Percentiles rank a stretch among this genome's conserved stretches.
phyloP scores from a whole-genome alignment of 2,329 filamentous ascomycete genomes.

The Calonectria honghensis region DNA sequence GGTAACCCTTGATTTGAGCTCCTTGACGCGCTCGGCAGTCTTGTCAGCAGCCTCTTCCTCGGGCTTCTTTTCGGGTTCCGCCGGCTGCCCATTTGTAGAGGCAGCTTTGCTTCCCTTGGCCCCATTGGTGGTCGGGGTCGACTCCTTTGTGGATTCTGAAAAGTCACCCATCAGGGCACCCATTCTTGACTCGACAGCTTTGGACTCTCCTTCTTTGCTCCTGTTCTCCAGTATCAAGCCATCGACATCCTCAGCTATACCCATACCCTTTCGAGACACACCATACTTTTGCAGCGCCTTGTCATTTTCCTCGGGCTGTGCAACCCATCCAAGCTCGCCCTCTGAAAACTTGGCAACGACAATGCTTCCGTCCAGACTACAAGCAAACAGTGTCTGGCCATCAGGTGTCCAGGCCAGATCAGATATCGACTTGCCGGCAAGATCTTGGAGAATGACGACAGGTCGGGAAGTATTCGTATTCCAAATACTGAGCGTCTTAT shows the following conservation, averaged over 20 bases:
- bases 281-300: constrained; percentile 95
- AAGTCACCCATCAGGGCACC: constrained; percentile 97
- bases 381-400: constrained; percentile 89
- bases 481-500: constrained; percentile 97
- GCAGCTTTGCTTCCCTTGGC: constrained; percentile 67
- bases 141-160: constrained; percentile 73
- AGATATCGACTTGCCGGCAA: constrained; percentile 93
- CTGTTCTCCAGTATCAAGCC: constrained; percentile 90
- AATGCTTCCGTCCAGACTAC: constrained; percentile 92
- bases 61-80: constrained; percentile 60
- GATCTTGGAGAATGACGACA: constrained; percentile 90
- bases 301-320: constrained; percentile 90
- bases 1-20: constrained; percentile 92
- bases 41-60: constrained; percentile 73
- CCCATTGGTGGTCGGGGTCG: constrained; percentile 69
- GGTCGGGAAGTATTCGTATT: constrained; percentile 96
- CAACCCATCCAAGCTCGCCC: constrained; percentile 93
- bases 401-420: constrained; percentile 96
- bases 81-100: constrained; percentile 61
- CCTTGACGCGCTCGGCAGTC: constrained; percentile 71
- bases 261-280: constrained; percentile 88
- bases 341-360: constrained; percentile 87
- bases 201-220: constrained; percentile 93
- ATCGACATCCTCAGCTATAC: constrained; percentile 94
- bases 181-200: constrained; percentile 95